Evolutionary conservation across 164 flowering plant species (phyloP).

Genomic region (Paratinospora sagittata): DNA sequence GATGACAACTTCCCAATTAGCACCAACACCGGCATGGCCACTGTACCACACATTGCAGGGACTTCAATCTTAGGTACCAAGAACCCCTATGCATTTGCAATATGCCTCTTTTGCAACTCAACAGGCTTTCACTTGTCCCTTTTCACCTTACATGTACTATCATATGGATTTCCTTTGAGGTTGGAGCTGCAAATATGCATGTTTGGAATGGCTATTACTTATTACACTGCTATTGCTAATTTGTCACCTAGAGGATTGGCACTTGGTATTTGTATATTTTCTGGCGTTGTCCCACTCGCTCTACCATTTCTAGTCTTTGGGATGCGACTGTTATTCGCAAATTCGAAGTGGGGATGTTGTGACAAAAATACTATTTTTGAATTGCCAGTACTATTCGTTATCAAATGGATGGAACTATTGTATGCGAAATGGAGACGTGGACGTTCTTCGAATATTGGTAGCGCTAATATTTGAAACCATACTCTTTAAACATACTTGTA

Average conservation of each 20-base stretch:
- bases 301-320: not conserved
- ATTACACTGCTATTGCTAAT: not conserved
- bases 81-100: not conserved
- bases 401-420: not conserved
- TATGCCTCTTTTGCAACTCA: slow-evolving; percentile 8
- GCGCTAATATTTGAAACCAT: not conserved
- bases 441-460: not conserved
- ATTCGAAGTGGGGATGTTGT: not conserved
- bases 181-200: slow-evolving; percentile 8
- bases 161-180: slow-evolving; percentile 13
- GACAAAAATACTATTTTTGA: not conserved
- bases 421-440: not conserved
- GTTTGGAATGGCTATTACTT: slow-evolving; percentile 2
- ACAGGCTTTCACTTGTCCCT: slow-evolving; percentile 9
- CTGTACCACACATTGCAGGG: slow-evolving; percentile 5
- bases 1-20: not conserved
- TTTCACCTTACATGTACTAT: slow-evolving; percentile 4
- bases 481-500: too few relatives aligned
- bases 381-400: not conserved
- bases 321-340: not conserved
- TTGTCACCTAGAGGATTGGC: not conserved
- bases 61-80: slow-evolving; percentile 3
- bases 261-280: not conserved
- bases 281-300: not conserved
- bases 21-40: not conserved